Conservation (phyloP, 1,139 yeast species). For the Meyerozyma sp. region DNA sequence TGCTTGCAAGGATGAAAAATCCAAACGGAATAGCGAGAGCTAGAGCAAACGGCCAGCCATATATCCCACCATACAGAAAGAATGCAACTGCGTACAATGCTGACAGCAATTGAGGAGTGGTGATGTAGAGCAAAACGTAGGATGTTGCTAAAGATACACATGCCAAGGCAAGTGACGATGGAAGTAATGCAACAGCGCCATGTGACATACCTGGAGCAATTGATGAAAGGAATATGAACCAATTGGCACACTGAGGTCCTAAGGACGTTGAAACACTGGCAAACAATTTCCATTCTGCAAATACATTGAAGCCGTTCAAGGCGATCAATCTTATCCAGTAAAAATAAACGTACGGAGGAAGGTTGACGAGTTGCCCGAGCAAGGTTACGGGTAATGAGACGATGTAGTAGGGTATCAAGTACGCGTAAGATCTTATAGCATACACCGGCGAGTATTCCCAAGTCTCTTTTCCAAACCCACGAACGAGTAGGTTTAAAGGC, state of each 20-base stretch:
- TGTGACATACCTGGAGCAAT: conserved; percentile 69
- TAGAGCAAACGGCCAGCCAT: conserved; percentile 91
- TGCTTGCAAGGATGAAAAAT: conserved; percentile 18
- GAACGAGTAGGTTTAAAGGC: conserved; percentile 70
- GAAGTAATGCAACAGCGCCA: conserved; percentile 79
- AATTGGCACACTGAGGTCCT: conserved; percentile 38
- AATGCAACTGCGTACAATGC: conserved; percentile 38
- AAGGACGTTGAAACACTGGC: conserved; percentile 34
- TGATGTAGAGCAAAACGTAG: conserved; percentile 14
- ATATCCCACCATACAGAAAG: conserved; percentile 61
- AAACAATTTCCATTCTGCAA: conserved; percentile 49
- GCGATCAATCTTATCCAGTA: conserved; percentile 49
- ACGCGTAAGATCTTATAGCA: conserved; percentile 84
- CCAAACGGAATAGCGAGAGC: conserved; percentile 61
- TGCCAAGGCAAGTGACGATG: conserved; percentile 83
- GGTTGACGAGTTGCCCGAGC: conserved; percentile 5
- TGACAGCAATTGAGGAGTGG: conserved; percentile 6
- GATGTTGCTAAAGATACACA: conserved; percentile 47
- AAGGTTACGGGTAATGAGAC: conserved; percentile 32
- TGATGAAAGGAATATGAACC: conserved; percentile 51
- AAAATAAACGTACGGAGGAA: conserved; percentile 33
- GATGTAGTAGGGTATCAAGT: conserved; percentile 50
- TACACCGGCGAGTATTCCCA: conserved; percentile 95
- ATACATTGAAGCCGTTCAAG: conserved; percentile 50
- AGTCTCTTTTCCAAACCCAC: conserved; percentile 88